These are phyloP conservation scores for Xerocomellus intermedius DNA, from an alignment of 768 basidiomycete genomes.

Conservation along the genomic window DNA sequence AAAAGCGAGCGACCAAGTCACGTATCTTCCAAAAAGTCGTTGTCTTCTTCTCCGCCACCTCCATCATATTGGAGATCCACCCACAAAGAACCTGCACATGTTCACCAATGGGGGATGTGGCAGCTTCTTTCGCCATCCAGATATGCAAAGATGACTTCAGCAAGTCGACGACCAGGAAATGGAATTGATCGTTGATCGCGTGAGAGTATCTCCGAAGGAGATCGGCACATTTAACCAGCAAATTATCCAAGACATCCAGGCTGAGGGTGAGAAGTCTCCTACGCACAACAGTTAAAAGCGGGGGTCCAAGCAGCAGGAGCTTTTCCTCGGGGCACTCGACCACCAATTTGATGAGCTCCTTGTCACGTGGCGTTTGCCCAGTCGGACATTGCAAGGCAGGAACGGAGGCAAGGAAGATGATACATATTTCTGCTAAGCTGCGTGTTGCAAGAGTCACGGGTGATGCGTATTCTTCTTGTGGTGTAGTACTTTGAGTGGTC, in stretches of 20 bases:
- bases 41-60: conserved; percentile 35
- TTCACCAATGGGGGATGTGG: conserved; percentile 37
- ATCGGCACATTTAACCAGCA: conserved; percentile 54
- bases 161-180: conserved; percentile 55
- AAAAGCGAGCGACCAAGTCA: conserved; percentile 60
- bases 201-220: conserved; percentile 56
- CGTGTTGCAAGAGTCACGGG: conserved; percentile 29
- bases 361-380: conserved; percentile 60
- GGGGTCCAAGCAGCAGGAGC: conserved; percentile 57
- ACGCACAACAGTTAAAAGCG: conserved; percentile 55
- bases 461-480: conserved; percentile 30
- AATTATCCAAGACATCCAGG: conserved; percentile 45
- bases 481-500: conserved; percentile 34
- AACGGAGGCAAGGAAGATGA: conserved; percentile 60
- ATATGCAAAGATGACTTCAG: conserved; percentile 61
- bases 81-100: conserved; percentile 49
- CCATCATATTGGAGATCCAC: conserved; percentile 52
- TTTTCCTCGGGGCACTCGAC: conserved; percentile 48
- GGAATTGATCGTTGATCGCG: conserved; percentile 50
- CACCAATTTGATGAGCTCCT: conserved; percentile 55
- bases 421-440: conserved; percentile 49
- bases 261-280: conserved; percentile 54
- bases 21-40: conserved; percentile 67
- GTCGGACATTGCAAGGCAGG: conserved; percentile 61
- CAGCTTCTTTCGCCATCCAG: conserved; percentile 46